phyloP scores from a whole-genome alignment of 2,329 filamentous ascomycete species.

The Penicillium sp. region DNA sequence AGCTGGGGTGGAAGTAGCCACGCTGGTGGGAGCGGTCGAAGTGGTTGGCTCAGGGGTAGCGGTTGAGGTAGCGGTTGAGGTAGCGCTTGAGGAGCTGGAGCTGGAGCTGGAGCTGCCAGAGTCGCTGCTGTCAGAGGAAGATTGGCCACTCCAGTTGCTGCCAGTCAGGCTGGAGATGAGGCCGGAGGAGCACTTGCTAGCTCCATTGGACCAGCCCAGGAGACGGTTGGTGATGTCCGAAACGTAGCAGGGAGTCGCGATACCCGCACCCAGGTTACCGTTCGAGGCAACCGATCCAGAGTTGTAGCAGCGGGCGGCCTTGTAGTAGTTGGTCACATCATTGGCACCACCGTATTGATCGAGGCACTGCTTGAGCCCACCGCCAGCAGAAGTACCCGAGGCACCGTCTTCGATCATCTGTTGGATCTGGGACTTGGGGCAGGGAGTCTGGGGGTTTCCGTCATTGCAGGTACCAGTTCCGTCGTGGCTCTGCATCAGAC shows the following conservation, averaged over 20 bases:
- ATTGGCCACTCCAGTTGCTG: constrained; percentile 8
- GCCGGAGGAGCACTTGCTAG: constrained; percentile 16
- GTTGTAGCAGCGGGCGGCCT: constrained; percentile 42
- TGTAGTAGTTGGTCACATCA: constrained; percentile 27
- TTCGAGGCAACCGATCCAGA: constrained; percentile 34
- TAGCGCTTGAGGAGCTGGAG: constrained; percentile 3
- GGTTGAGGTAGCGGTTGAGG: background rate
- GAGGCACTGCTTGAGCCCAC: constrained; percentile 35
- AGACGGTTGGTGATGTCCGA: constrained; percentile 30
- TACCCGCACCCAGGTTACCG: constrained; percentile 31
- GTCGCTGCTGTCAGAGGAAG: constrained; percentile 3
- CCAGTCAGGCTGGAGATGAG: constrained; percentile 14
- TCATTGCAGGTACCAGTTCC: constrained; percentile 36
- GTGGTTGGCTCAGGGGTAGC: constrained; percentile 2
- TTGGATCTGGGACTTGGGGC: constrained; percentile 26
- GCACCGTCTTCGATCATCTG: constrained; percentile 41
- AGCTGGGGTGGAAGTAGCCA: constrained; percentile 1
- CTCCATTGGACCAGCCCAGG: constrained; percentile 22
- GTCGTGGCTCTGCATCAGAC: constrained; percentile 34
- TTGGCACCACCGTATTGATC: constrained; percentile 22
- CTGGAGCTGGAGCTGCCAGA: constrained; percentile 8
- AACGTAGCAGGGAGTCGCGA: constrained; percentile 27
- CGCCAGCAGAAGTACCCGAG: constrained; percentile 32
- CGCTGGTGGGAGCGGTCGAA: constrained; percentile 1
- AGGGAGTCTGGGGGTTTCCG: constrained; percentile 24